A percentile compares a stretch with the other conserved stretches of the same genome.
phyloP scores from a whole-genome alignment of 2,329 filamentous ascomycete species.

The Colletotrichum sp. region DNA sequence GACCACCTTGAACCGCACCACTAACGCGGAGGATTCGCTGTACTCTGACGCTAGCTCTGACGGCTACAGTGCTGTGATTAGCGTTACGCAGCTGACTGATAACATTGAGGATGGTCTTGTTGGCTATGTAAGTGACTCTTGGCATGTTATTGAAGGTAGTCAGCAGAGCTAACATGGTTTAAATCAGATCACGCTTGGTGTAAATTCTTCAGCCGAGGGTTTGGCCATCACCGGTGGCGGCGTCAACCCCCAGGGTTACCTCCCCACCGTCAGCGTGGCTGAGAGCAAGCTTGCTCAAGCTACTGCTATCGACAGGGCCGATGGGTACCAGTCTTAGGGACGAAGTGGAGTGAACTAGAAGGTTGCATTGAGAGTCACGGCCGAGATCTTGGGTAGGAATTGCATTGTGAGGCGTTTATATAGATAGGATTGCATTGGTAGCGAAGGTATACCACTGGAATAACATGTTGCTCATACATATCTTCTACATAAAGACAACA shows the following conservation, averaged over 20 bases:
- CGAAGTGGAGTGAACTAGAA: neutral
- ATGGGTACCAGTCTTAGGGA: neutral
- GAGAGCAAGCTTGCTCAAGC: neutral
- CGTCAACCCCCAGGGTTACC: neutral
- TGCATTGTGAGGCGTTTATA: neutral
- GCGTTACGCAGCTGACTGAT: conserved; percentile 58
- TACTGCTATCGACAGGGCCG: neutral
- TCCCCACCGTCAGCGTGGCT: neutral
- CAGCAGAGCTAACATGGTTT: neutral
- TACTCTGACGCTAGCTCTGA: conserved; percentile 44
- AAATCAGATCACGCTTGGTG: conserved; percentile 40
- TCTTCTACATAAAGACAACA: neutral
- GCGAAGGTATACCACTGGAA: neutral
- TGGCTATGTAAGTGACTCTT: conserved; percentile 35
- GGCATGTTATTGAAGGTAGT: accelerated
- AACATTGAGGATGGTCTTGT: conserved; percentile 48
- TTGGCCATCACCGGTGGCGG: neutral
- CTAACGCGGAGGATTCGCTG: conserved; percentile 38
- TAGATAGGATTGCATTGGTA: neutral
- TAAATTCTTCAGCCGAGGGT: conserved; percentile 30
- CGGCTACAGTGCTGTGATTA: conserved; percentile 52
- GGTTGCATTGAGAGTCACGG: no score
- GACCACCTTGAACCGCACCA: neutral
- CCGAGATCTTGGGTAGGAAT: neutral
- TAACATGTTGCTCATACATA: neutral